phyloP scores from a whole-genome alignment of 768 basidiomycete genomes.

The Tricholomella constricta region DNA sequence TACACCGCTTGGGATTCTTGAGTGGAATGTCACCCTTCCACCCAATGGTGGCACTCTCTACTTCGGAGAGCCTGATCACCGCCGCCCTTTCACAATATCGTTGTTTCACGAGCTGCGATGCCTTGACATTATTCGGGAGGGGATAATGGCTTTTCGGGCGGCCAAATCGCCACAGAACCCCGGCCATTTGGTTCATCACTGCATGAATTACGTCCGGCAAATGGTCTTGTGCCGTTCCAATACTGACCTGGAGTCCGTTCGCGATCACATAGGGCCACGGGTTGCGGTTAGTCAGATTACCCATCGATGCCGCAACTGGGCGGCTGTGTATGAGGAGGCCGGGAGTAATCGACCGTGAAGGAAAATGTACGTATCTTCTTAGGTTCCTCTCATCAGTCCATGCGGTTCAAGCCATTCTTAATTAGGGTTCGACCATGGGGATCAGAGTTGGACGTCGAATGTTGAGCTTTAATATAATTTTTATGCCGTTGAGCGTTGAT shows the following conservation, averaged over 20 bases:
- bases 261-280: constrained; percentile 4
- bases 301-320: constrained; percentile 19
- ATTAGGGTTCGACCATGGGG: too few relatives aligned
- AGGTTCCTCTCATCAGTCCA: too few relatives aligned
- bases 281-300: constrained; percentile 16
- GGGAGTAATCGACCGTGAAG: not conserved
- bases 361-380: not conserved
- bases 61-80: not conserved
- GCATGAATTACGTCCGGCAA: constrained; percentile 24
- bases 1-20: not conserved
- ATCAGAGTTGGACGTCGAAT: too few relatives aligned
- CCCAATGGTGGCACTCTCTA: not conserved
- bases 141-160: not conserved
- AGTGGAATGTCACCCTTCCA: not conserved
- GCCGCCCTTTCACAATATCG: constrained; percentile 28
- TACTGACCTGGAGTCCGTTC: constrained; percentile 22
- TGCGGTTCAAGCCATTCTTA: too few relatives aligned
- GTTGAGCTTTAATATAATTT: too few relatives aligned
- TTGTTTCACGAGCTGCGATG: constrained; percentile 41
- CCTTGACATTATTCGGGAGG: constrained; percentile 32
- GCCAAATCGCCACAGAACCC: not conserved
- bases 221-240: constrained; percentile 18
- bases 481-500: too few relatives aligned
- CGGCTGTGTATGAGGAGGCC: constrained; percentile 12
- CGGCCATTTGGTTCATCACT: constrained; percentile 17